Evolutionary conservation across 2,329 filamentous ascomycete species (phyloP).

Genomic region (Ophioceras dolichostomum): DNA sequence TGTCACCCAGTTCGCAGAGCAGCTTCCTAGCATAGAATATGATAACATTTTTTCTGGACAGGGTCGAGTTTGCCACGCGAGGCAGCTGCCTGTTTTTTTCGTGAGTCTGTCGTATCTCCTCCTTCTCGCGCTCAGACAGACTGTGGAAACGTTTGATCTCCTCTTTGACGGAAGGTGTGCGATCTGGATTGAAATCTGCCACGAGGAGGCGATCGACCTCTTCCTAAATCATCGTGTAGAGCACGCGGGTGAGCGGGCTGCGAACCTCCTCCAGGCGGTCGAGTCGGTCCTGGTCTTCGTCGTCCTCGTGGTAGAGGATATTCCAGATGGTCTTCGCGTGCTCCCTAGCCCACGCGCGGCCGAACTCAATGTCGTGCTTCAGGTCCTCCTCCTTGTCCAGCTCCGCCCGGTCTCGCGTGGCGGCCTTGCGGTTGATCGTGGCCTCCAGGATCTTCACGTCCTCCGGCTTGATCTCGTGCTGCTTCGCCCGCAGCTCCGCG

Average conservation of each 20-base stretch:
- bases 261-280: background rate
- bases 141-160: no score
- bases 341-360: background rate
- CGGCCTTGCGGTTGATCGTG: background rate
- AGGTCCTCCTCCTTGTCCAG: background rate
- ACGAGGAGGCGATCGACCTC: no score
- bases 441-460: background rate
- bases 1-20: no score
- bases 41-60: no score
- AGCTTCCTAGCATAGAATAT: no score
- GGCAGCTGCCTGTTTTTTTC: no score
- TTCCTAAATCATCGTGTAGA: background rate
- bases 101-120: no score
- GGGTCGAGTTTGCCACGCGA: no score
- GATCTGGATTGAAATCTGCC: no score
- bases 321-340: constrained; percentile 2
- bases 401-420: background rate
- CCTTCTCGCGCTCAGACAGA: no score
- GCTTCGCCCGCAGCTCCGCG: background rate
- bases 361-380: background rate
- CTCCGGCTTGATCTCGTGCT: background rate
- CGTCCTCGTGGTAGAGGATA: background rate
- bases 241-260: background rate
- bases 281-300: background rate
- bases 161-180: no score